Evolutionary conservation across 2,329 filamentous ascomycete species (phyloP).

Genomic region (Penicillium sp.): DNA sequence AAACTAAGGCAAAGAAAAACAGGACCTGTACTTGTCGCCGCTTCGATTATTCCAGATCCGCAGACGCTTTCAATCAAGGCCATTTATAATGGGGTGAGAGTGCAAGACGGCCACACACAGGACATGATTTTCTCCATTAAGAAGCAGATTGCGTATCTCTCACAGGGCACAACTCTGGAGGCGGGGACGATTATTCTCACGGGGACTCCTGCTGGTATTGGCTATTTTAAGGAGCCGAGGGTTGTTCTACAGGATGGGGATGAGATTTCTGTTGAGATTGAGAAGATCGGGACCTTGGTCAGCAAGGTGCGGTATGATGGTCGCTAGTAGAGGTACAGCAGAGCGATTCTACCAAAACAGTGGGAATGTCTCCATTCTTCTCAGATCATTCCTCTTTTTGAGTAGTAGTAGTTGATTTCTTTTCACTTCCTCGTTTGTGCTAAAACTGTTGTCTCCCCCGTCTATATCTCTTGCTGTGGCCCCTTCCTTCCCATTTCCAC

Average conservation of each 20-base stretch:
- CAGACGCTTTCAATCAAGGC: slow-evolving; percentile 39
- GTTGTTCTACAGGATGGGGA: slow-evolving; percentile 44
- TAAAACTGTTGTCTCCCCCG: too few relatives aligned
- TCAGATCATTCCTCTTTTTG: too few relatives aligned
- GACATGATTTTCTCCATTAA: slow-evolving; percentile 49
- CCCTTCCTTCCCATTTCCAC: too few relatives aligned
- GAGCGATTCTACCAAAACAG: too few relatives aligned
- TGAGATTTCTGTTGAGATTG: slow-evolving; percentile 46
- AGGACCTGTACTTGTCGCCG: background rate
- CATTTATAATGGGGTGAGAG: slow-evolving; percentile 40
- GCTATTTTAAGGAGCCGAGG: slow-evolving; percentile 47
- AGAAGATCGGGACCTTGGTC: slow-evolving; percentile 42
- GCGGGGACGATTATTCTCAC: slow-evolving; percentile 47
- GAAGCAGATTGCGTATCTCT: slow-evolving; percentile 42
- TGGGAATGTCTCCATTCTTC: too few relatives aligned
- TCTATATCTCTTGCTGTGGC: too few relatives aligned
- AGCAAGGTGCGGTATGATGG: slow-evolving; percentile 45
- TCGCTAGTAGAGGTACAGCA: too few relatives aligned
- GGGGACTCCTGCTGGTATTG: slow-evolving; percentile 50
- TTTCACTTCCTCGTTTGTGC: too few relatives aligned
- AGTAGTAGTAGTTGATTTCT: too few relatives aligned
- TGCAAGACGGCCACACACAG: slow-evolving; percentile 35
- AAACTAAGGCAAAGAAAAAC: background rate
- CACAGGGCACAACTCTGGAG: slow-evolving; percentile 45
- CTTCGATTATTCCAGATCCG: slow-evolving; percentile 38